Evolutionary conservation across 148 eudicot species (phyloP), one percentile per base, ranked within the genome.

Genomic region (Silene uniflora): DNA sequence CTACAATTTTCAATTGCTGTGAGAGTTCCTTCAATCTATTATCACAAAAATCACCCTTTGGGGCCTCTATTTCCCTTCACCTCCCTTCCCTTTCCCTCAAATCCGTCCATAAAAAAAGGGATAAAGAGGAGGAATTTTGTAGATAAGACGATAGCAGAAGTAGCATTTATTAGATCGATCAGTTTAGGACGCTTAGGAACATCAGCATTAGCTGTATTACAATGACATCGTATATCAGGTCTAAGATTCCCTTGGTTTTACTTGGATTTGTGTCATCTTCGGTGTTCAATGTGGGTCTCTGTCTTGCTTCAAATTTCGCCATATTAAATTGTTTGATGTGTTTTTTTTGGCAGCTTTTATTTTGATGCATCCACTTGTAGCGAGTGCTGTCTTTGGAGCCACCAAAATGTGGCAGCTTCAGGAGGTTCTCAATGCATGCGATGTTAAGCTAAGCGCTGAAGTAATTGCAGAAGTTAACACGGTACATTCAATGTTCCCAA

Each of bases 341-440:
- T 60, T 25, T 18, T 83, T 23, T 84, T 80, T 25, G 75, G 59
- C 92, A 93, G 98, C 91, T 64, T 93, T 89, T 80, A 92, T 93
- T 75, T 77, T 93, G 84, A 83, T 65, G 78, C 92, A 93, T 72
- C 97, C 98, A 64, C 90, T 91, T n/a, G 88, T 91, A 52, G 89
- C 87, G 35, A 90, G 90, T 81, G 90, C 89, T 66, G 85, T 93
- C 71, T 89, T 93, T 73, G 95, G 98, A 83, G 94, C 97, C 74
- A 93, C 97, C 62, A 89, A 88, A 81, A 23, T 86, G 35, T 85
- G 89, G 87, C 97, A 93, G 81, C 90, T 91, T 69, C 82, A 89
- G 83, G 89, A 91, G 77, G 88, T 89, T 22, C 74, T 93, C 23
- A 73, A 87, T 81, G 89, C 92, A 73, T 89, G 89, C 74, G 67